phyloP scores from a whole-genome alignment of 73 alveolate species.

The Paramecium biaurelia region DNA sequence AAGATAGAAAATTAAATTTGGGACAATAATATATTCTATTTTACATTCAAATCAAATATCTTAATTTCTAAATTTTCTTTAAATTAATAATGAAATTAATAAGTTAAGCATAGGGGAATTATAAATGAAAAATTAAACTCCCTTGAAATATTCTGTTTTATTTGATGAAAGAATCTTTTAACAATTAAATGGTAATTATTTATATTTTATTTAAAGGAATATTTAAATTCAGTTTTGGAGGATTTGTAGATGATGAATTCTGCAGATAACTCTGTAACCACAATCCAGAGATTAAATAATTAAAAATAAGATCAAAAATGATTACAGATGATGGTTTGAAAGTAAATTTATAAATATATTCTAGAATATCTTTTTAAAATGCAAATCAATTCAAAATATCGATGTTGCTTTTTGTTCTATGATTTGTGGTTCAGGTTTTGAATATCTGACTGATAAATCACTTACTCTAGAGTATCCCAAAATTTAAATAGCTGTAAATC shows the following conservation, averaged over 20 bases:
- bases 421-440: slow-evolving; percentile 7
- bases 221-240: background rate
- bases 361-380: background rate
- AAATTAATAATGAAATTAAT: background rate
- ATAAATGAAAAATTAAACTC: background rate
- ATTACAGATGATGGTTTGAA: slow-evolving; percentile 32
- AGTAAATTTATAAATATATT: background rate
- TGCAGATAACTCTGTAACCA: background rate
- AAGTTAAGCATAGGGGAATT: background rate
- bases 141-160: background rate
- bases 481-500: background rate
- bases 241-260: background rate
- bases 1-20: background rate
- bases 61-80: background rate
- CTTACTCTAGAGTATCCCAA: background rate
- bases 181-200: background rate
- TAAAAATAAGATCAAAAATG: slow-evolving; percentile 1
- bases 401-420: slow-evolving; percentile 23
- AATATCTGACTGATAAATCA: background rate
- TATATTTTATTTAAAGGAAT: background rate
- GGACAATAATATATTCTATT: background rate
- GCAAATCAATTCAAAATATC: background rate
- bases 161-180: background rate
- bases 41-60: background rate
- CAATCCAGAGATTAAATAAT: background rate